Percentiles rank a stretch among this genome's conserved stretches.
Evolutionary conservation across 2,329 filamentous ascomycete genomes (phyloP).

Genomic region (Emericellopsis atlantica): DNA sequence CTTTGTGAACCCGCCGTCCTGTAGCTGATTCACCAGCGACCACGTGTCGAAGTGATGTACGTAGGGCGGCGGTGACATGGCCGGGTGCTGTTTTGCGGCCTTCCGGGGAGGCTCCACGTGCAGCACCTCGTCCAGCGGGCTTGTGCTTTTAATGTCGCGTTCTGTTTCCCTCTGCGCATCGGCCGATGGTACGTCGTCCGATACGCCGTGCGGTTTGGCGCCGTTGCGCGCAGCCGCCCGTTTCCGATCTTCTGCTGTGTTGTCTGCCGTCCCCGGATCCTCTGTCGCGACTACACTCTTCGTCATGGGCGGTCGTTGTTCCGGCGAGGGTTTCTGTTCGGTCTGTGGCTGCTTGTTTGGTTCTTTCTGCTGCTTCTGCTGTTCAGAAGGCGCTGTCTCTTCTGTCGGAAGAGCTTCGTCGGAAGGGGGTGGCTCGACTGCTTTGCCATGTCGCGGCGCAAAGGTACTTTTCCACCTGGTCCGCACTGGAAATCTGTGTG

Average conservation of each 20-base stretch:
- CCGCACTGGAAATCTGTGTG: background rate
- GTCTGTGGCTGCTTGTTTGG: conserved; percentile 2
- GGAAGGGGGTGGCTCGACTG: conserved; percentile 37
- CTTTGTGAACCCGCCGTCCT: conserved; percentile 58
- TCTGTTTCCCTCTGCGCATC: conserved; percentile 12
- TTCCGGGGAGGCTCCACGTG: conserved; percentile 28
- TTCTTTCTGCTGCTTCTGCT: conserved; percentile 4
- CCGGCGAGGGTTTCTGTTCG: conserved; percentile 2
- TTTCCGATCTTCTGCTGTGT: background rate
- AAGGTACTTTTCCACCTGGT: conserved; percentile 31
- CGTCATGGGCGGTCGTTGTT: background rate
- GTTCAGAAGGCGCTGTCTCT: background rate
- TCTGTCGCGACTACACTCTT: conserved; percentile 3
- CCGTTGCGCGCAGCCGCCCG: background rate
- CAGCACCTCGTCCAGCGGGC: conserved; percentile 37
- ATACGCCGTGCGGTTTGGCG: background rate
- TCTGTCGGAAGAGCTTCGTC: background rate
- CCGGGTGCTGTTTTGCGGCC: conserved; percentile 40
- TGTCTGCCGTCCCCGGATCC: background rate
- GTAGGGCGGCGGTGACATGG: conserved; percentile 64
- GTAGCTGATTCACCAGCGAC: conserved; percentile 70
- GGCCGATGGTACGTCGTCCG: conserved; percentile 4
- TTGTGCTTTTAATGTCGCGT: conserved; percentile 27
- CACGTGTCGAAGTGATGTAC: conserved; percentile 97
- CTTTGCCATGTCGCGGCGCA: conserved; percentile 46